These are phyloP conservation scores for Apophysomyces trapeziformis DNA, from an alignment of 371 early-diverging fungal species.

Conservation along the genomic window DNA sequence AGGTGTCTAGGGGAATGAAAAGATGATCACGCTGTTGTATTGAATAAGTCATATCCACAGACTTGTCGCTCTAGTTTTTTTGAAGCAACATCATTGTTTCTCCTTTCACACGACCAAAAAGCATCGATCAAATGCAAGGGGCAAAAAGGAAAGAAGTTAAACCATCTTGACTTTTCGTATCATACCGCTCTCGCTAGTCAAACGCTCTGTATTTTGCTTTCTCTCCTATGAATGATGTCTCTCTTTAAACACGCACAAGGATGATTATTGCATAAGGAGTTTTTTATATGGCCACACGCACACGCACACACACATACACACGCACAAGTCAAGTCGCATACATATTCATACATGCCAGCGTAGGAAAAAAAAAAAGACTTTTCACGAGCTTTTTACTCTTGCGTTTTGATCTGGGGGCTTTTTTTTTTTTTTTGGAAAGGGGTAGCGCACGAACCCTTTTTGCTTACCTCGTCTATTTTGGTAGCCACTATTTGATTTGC, in stretches of 20 bases:
- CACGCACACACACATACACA: not conserved
- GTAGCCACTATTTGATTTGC: slow-evolving; percentile 11
- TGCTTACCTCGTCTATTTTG: not conserved
- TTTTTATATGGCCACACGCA: not conserved
- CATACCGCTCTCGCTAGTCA: not conserved
- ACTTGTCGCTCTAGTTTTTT: not conserved
- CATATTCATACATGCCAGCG: not conserved
- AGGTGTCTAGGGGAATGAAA: not conserved
- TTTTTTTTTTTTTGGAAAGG: not conserved
- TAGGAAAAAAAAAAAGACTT: not conserved
- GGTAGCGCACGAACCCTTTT: not conserved
- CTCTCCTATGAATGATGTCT: not conserved
- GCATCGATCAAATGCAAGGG: slow-evolving; percentile 8
- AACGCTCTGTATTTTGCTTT: not conserved
- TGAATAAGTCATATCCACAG: not conserved
- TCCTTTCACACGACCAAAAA: not conserved
- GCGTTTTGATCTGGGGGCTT: not conserved
- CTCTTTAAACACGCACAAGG: slow-evolving; percentile 2
- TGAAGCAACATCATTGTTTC: slow-evolving; percentile 9
- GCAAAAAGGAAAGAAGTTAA: not conserved
- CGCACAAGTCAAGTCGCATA: not conserved
- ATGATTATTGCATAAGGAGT: slow-evolving; percentile 10
- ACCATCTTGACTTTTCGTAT: too few relatives aligned
- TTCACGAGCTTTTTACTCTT: slow-evolving; percentile 4
- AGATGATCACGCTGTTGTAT: slow-evolving; percentile 3